phyloP scores from a whole-genome alignment of 164 flowering plant species.

The Cinnamomum micranthum region DNA sequence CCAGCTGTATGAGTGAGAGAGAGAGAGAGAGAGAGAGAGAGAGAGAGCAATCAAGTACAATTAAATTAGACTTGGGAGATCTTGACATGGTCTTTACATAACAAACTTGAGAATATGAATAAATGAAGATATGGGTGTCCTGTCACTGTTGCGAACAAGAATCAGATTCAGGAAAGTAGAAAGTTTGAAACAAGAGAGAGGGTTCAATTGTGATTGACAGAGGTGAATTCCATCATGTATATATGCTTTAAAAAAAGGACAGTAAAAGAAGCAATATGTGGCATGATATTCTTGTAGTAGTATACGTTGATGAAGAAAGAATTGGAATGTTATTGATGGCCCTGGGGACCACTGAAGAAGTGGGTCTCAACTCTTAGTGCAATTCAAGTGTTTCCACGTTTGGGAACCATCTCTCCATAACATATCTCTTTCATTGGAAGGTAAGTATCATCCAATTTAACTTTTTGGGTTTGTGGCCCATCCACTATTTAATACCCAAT shows the following conservation, averaged over 20 bases:
- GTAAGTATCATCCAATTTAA: too few relatives aligned
- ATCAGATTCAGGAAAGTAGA: conserved; percentile 16
- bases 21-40: too few relatives aligned
- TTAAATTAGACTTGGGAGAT: background rate
- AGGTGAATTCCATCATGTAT: conserved; percentile 14
- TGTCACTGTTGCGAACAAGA: conserved; percentile 6
- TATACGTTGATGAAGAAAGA: conserved; percentile 10
- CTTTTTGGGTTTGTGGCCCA: too few relatives aligned
- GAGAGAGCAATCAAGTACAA: background rate
- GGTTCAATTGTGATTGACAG: conserved; percentile 9
- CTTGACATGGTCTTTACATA: background rate
- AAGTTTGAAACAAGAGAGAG: background rate
- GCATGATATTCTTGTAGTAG: background rate
- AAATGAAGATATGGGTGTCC: background rate
- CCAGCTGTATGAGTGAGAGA: too few relatives aligned
- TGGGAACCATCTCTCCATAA: too few relatives aligned
- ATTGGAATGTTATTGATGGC: conserved; percentile 1
- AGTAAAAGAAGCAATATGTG: conserved; percentile 6
- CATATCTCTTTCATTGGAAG: too few relatives aligned
- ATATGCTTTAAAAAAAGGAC: background rate
- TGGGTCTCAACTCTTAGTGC: conserved; percentile 5
- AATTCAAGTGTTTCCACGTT: background rate
- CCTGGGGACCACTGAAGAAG: conserved; percentile 15
- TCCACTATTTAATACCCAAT: too few relatives aligned
- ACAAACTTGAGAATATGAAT: background rate